A percentile compares a stretch with the other conserved stretches of the same genome.
phyloP scores from a whole-genome alignment of 2,329 filamentous ascomycete species.

The Coniella vitis region DNA sequence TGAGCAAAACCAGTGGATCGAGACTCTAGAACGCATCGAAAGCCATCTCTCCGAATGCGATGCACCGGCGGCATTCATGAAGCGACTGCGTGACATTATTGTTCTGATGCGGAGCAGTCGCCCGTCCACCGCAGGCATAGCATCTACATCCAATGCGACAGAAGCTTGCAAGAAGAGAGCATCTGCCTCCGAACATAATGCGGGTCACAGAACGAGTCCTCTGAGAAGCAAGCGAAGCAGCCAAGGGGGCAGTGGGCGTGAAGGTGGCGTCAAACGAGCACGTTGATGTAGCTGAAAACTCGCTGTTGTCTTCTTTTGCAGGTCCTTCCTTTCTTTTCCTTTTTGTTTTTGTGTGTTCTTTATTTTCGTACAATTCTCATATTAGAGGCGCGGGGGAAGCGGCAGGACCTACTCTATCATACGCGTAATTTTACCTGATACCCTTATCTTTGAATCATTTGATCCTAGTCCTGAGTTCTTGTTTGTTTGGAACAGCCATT shows the following conservation, averaged over 20 bases:
- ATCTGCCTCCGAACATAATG: background rate
- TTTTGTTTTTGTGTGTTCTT: no score
- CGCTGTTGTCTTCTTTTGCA: background rate
- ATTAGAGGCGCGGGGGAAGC: no score
- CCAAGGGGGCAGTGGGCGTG: constrained; percentile 5
- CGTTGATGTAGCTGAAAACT: background rate
- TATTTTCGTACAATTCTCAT: no score
- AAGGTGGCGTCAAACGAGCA: constrained; percentile 15
- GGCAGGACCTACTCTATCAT: no score
- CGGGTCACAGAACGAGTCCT: background rate
- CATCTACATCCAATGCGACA: background rate
- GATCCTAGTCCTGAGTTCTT: no score
- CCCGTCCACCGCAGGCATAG: background rate
- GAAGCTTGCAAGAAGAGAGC: constrained; percentile 7
- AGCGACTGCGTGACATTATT: constrained; percentile 25
- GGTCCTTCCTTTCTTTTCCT: no score
- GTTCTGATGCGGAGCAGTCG: constrained; percentile 20
- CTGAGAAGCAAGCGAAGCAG: constrained; percentile 10
- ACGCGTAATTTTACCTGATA: no score
- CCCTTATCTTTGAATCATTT: no score
- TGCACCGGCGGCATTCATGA: constrained; percentile 23
- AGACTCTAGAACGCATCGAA: constrained; percentile 30
- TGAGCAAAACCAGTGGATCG: constrained; percentile 37
- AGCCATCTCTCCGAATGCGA: constrained; percentile 20
- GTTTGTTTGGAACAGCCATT: no score